Percentiles rank a stretch among this genome's conserved stretches.
Conservation (phyloP, 371 early-diverging fungal species). For the Mucor sp. region DNA sequence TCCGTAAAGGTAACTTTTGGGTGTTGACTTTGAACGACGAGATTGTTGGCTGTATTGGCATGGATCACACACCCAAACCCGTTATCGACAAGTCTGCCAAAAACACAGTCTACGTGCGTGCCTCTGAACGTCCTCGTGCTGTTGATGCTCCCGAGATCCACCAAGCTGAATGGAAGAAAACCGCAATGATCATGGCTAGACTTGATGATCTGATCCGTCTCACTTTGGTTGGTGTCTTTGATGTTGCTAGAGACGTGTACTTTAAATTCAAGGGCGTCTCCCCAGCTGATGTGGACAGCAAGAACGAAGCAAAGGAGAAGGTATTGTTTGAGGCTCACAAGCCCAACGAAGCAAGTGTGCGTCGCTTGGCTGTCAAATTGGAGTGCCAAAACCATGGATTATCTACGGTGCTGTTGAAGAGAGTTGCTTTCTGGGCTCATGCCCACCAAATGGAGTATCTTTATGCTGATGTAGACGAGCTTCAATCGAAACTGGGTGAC, state of each 20-base stretch:
- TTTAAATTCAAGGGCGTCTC: slow-evolving; percentile 2
- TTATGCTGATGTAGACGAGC: slow-evolving; percentile 49
- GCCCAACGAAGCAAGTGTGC: slow-evolving; percentile 45
- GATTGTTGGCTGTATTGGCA: slow-evolving; percentile 47
- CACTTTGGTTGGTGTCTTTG: slow-evolving; percentile 20
- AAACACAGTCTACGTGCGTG: slow-evolving; percentile 4
- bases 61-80: slow-evolving; percentile 29
- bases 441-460: slow-evolving; percentile 46
- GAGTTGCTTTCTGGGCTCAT: slow-evolving; percentile 55
- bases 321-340: slow-evolving; percentile 41
- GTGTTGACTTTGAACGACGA: slow-evolving; percentile 48
- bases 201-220: slow-evolving; percentile 40
- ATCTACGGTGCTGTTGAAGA: slow-evolving; percentile 46
- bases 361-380: slow-evolving; percentile 45
- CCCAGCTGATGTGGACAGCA: not conserved
- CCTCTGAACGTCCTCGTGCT: slow-evolving; percentile 29
- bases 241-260: slow-evolving; percentile 18
- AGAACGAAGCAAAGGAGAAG: not conserved
- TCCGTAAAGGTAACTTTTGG: slow-evolving; percentile 48
- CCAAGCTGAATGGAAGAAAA: slow-evolving; percentile 35
- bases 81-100: slow-evolving; percentile 19
- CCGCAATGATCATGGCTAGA: slow-evolving; percentile 29
- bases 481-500: slow-evolving; percentile 30
- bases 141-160: slow-evolving; percentile 29
- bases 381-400: slow-evolving; percentile 52